phyloP scores from a whole-genome alignment of 441 rosid genomes.

The Eutrema salsugineum region DNA sequence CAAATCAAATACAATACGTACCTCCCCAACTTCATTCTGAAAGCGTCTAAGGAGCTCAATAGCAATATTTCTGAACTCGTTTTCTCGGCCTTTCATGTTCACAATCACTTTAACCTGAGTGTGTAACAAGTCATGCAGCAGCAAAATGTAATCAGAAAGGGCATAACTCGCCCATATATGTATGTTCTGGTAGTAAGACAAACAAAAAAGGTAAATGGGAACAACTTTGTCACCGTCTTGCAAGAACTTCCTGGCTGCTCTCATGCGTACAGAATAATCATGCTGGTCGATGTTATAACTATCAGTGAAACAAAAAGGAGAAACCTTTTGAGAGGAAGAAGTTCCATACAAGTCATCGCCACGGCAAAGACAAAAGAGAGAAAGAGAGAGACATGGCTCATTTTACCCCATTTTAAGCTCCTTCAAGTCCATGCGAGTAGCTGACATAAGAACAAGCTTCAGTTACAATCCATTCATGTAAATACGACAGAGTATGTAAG shows the following conservation, averaged over 20 bases:
- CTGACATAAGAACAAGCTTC: conserved; percentile 40
- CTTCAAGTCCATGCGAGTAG: conserved; percentile 77
- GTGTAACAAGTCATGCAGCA: conserved; percentile 9
- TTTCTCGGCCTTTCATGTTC: conserved; percentile 88
- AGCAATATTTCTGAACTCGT: conserved; percentile 85
- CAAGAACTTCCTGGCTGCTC: conserved; percentile 75
- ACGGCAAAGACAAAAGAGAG: not conserved
- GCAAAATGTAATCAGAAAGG: not conserved
- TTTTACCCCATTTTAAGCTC: conserved; percentile 91
- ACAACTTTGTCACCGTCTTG: conserved; percentile 86
- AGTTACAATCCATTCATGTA: conserved; percentile 33
- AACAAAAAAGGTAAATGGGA: not conserved
- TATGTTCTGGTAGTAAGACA: not conserved
- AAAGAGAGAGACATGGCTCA: not conserved
- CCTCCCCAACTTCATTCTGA: conserved; percentile 90
- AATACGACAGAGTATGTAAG: not conserved
- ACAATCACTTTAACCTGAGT: conserved; percentile 90
- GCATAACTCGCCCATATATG: not conserved
- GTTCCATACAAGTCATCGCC: not conserved
- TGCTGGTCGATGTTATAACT: conserved; percentile 93
- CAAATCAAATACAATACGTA: conserved; percentile 8
- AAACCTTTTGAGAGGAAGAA: conserved; percentile 11
- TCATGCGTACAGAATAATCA: conserved; percentile 83
- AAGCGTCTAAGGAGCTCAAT: conserved; percentile 78
- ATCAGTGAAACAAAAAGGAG: conserved; percentile 24